phyloP scores from a whole-genome alignment of 257 asterid species.

The Agastache rugosa region DNA sequence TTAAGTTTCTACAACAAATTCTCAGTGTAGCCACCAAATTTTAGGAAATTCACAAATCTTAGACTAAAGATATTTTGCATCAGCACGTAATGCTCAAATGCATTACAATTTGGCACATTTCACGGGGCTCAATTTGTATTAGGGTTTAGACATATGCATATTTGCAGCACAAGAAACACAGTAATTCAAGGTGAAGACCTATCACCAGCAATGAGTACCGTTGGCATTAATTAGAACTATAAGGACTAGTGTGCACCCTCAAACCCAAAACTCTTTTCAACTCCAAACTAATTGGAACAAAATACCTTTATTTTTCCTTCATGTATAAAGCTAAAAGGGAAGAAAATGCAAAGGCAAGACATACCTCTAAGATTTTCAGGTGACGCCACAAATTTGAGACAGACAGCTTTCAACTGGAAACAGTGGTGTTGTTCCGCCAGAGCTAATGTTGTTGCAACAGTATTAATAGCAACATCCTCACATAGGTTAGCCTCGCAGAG shows the following conservation, averaged over 20 bases:
- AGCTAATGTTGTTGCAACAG: conserved; percentile 96
- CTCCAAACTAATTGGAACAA: background rate
- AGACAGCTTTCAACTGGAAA: conserved; percentile 83
- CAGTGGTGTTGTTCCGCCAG: conserved; percentile 98
- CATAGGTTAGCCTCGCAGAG: conserved; percentile 84
- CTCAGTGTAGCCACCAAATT: too few species aligned
- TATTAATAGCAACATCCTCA: conserved; percentile 82
- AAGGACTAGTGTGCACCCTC: background rate
- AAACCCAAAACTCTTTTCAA: background rate
- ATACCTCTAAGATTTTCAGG: conserved; percentile 90
- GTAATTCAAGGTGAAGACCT: background rate
- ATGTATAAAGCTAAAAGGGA: background rate
- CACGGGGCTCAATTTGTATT: background rate
- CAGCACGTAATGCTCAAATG: background rate
- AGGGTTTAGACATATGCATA: background rate
- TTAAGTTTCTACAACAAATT: background rate
- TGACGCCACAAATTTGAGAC: conserved; percentile 82
- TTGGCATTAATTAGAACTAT: background rate
- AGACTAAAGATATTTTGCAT: background rate
- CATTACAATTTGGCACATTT: background rate
- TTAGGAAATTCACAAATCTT: background rate
- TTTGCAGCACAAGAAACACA: background rate
- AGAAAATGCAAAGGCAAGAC: conserved; percentile 18
- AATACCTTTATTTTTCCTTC: background rate
- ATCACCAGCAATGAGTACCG: background rate